Evolutionary conservation across 768 basidiomycete genomes (phyloP).

Genomic region (Symmetrospora coprosmae): DNA sequence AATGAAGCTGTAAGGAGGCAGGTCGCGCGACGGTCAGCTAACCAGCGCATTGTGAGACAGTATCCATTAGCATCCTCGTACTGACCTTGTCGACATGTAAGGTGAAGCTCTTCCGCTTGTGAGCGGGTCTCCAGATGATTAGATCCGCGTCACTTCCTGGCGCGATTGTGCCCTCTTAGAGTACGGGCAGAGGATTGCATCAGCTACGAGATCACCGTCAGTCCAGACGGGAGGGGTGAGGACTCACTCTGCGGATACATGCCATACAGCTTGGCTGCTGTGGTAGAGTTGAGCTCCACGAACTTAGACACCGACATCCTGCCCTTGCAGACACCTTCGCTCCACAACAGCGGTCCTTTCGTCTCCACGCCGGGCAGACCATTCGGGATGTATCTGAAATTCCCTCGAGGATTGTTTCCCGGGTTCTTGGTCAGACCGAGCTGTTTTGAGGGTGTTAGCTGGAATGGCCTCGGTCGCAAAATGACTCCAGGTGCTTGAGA

Average conservation of each 20-base stretch:
- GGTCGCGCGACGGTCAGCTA: too few relatives aligned
- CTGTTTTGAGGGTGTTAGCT: neutral
- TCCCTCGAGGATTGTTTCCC: constrained; percentile 32
- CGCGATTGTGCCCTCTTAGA: constrained; percentile 34
- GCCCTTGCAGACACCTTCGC: constrained; percentile 35
- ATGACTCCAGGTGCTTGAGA: neutral
- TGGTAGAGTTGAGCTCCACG: constrained; percentile 37
- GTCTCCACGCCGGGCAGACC: constrained; percentile 39
- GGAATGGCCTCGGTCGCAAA: neutral
- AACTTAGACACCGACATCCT: constrained; percentile 36
- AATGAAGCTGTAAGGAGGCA: neutral
- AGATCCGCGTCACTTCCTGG: constrained; percentile 38
- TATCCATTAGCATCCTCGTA: neutral
- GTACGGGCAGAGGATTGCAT: neutral
- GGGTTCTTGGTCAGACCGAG: constrained; percentile 32
- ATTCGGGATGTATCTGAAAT: constrained; percentile 37
- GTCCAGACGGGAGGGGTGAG: neutral
- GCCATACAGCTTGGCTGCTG: constrained; percentile 38
- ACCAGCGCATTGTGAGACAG: neutral
- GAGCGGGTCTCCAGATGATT: constrained; percentile 33
- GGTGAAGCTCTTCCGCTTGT: constrained; percentile 21
- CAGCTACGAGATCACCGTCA: neutral
- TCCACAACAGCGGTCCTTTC: constrained; percentile 36
- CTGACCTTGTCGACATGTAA: constrained; percentile 34
- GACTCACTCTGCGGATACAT: constrained; percentile 32